Evolutionary conservation across 108 stramenopile species (phyloP).

Genomic region (Skeletonema tropicum): DNA sequence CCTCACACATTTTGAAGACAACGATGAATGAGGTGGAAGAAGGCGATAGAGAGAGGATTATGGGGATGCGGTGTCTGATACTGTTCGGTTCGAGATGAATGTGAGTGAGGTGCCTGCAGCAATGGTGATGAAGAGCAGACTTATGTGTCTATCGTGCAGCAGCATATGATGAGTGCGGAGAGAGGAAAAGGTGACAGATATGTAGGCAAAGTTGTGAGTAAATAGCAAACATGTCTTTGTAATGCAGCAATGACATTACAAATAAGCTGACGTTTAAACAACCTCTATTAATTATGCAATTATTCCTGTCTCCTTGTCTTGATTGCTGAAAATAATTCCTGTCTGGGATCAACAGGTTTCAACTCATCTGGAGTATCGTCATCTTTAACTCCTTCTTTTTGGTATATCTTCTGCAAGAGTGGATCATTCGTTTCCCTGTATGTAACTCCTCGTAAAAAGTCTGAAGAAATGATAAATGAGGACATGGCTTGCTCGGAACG

Average conservation of each 20-base stretch:
- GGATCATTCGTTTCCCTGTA: slow-evolving; percentile 57
- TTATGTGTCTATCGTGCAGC: no score
- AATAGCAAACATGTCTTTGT: no score
- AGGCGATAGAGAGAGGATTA: no score
- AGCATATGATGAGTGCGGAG: no score
- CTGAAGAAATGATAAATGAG: slow-evolving; percentile 7
- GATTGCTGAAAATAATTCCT: slow-evolving; percentile 17
- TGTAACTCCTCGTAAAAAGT: slow-evolving; percentile 68
- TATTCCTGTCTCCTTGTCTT: slow-evolving; percentile 9
- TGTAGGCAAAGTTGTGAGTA: no score
- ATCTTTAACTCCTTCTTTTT: slow-evolving; percentile 44
- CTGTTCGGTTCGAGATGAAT: no score
- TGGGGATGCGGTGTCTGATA: no score
- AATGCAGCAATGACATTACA: no score
- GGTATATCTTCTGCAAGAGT: slow-evolving; percentile 70
- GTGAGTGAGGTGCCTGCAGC: no score
- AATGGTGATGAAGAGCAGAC: no score
- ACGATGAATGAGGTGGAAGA: not conserved
- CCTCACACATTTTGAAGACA: not conserved
- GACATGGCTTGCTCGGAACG: not conserved
- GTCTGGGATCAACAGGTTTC: slow-evolving; percentile 9
- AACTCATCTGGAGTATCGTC: not conserved
- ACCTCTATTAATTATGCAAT: not conserved
- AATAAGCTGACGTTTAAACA: not conserved
- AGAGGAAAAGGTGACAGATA: no score